Conservation (phyloP, 768 basidiomycete genomes). For the Amanita muscaria region DNA sequence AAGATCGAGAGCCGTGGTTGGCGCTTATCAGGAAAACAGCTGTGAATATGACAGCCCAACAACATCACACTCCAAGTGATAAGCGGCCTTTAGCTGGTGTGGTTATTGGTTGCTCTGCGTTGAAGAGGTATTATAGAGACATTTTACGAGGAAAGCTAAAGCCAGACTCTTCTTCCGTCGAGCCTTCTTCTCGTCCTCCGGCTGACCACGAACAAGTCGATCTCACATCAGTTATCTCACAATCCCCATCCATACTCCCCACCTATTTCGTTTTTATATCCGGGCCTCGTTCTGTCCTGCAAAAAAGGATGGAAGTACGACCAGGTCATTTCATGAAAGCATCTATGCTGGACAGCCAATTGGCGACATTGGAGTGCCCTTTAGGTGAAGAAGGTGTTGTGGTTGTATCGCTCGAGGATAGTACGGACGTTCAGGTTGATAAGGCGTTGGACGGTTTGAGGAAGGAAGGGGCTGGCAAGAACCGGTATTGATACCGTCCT, state of each 20-base stretch:
- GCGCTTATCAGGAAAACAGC: constrained; percentile 59
- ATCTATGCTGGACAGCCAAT: constrained; percentile 72
- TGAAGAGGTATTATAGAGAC: constrained; percentile 76
- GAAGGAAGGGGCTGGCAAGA: constrained; percentile 5
- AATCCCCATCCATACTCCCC: constrained; percentile 28
- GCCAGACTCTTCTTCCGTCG: not conserved
- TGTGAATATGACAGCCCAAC: constrained; percentile 29
- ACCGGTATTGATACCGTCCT: too few relatives aligned
- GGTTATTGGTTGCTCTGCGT: constrained; percentile 81
- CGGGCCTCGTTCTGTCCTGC: constrained; percentile 45
- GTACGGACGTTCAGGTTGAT: constrained; percentile 49
- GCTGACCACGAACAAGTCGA: not conserved
- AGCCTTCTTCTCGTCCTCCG: constrained; percentile 7
- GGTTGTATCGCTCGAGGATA: constrained; percentile 41
- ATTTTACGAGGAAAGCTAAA: constrained; percentile 54
- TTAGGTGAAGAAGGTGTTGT: constrained; percentile 61
- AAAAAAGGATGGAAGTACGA: constrained; percentile 56
- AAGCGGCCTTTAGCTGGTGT: constrained; percentile 34
- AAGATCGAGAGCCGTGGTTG: constrained; percentile 84
- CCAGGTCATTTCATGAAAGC: constrained; percentile 80
- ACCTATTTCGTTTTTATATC: constrained; percentile 81
- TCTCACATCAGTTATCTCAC: constrained; percentile 17
- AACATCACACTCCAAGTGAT: constrained; percentile 4
- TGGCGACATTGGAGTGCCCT: constrained; percentile 63
- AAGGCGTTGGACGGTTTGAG: constrained; percentile 35